Evolutionary conservation across 441 rosid species (phyloP).

Genomic region (Brassica balearica): DNA sequence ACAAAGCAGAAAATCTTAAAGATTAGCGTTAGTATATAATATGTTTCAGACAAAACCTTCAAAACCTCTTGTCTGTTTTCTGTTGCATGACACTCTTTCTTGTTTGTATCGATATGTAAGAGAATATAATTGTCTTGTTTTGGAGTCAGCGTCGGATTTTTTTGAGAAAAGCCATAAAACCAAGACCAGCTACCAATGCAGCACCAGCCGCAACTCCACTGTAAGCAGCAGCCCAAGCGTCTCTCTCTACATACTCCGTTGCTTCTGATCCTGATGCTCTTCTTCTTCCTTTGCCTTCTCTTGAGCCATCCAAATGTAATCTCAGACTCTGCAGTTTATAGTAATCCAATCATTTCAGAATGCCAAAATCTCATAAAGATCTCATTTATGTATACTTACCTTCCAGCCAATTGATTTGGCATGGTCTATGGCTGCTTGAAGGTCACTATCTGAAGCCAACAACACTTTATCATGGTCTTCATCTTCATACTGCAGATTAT

Average conservation of each 20-base stretch:
- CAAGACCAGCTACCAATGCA: slow-evolving; percentile 84
- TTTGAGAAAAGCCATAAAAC: slow-evolving; percentile 76
- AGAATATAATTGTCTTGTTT: background rate
- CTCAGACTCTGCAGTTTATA: slow-evolving; percentile 76
- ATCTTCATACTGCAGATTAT: slow-evolving; percentile 78
- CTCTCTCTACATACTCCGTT: slow-evolving; percentile 62
- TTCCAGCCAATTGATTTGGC: slow-evolving; percentile 86
- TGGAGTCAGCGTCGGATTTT: slow-evolving; percentile 56
- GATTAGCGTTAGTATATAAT: slow-evolving; percentile 18
- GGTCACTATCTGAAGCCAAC: slow-evolving; percentile 86
- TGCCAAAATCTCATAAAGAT: background rate
- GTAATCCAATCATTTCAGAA: slow-evolving; percentile 7
- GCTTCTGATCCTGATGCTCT: slow-evolving; percentile 56
- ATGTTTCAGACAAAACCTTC: slow-evolving; percentile 34
- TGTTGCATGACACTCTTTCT: slow-evolving; percentile 18
- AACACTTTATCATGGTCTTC: slow-evolving; percentile 95
- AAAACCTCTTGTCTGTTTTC: slow-evolving; percentile 3
- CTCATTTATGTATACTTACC: slow-evolving; percentile 50
- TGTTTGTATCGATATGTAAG: slow-evolving; percentile 25
- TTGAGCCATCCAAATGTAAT: slow-evolving; percentile 83
- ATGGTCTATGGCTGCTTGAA: slow-evolving; percentile 82
- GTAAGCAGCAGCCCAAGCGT: slow-evolving; percentile 92
- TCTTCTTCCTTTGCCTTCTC: slow-evolving; percentile 44
- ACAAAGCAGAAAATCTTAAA: background rate
- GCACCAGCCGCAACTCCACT: slow-evolving; percentile 95